Evolutionary conservation across 2,329 filamentous ascomycete genomes (phyloP).

Genomic region (Epichloe baconii): DNA sequence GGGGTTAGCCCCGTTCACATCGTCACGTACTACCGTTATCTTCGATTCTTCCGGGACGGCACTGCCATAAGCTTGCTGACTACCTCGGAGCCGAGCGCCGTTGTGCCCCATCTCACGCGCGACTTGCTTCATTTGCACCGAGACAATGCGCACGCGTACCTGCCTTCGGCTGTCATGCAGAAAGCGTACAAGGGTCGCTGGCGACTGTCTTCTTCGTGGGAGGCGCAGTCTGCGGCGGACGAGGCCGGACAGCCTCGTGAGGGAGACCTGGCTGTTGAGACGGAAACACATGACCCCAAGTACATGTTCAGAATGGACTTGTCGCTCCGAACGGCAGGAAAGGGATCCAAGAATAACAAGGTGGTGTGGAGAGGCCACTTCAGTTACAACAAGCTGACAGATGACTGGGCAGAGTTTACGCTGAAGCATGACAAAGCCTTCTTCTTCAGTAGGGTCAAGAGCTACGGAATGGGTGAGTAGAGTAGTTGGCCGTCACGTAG

Average conservation of each 20-base stretch:
- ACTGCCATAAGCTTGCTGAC: conserved; percentile 69
- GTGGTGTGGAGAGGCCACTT: conserved; percentile 80
- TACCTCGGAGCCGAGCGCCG: conserved; percentile 69
- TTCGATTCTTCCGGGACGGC: conserved; percentile 89
- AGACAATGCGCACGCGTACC: conserved; percentile 15
- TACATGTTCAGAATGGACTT: conserved; percentile 82
- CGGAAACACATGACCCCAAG: conserved; percentile 63
- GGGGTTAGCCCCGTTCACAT: conserved; percentile 75
- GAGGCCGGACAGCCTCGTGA: conserved; percentile 27
- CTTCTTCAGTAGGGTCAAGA: conserved; percentile 54
- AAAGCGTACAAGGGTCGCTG: conserved; percentile 48
- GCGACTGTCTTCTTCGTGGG: conserved; percentile 27
- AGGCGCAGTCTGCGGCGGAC: not conserved
- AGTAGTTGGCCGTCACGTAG: not conserved
- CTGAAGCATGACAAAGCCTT: conserved; percentile 51
- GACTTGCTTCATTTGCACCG: conserved; percentile 46
- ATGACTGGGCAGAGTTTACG: conserved; percentile 77
- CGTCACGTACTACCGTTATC: conserved; percentile 94
- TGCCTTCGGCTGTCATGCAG: conserved; percentile 47
- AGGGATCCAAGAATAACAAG: conserved; percentile 67
- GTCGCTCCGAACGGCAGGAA: conserved; percentile 50
- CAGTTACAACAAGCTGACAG: conserved; percentile 79
- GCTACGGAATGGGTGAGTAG: conserved; percentile 38
- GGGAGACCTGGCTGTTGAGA: conserved; percentile 69
- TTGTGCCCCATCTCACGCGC: conserved; percentile 71